A percentile compares a stretch with the other conserved stretches of the same genome.
These are phyloP conservation scores for Claviceps quebecensis DNA, from an alignment of 2,329 filamentous ascomycete species.

Conservation along the genomic window DNA sequence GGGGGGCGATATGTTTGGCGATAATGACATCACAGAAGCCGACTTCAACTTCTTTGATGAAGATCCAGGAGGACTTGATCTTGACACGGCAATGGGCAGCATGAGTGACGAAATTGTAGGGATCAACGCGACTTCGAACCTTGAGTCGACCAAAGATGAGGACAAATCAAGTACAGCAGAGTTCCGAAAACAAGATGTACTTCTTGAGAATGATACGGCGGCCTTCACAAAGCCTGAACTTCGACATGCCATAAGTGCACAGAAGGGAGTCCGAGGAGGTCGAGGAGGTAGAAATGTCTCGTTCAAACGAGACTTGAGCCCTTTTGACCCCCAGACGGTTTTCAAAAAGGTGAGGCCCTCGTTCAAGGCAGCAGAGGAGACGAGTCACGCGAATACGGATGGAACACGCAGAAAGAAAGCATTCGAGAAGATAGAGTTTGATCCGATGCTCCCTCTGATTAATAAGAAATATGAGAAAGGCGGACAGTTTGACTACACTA, in stretches of 20 bases:
- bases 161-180: slow-evolving; percentile 5
- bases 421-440: slow-evolving; percentile 42
- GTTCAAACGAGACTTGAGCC: slow-evolving; percentile 39
- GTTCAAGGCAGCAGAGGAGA: slow-evolving; percentile 14
- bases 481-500: slow-evolving; percentile 35
- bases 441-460: slow-evolving; percentile 36
- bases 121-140: background rate
- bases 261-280: slow-evolving; percentile 26
- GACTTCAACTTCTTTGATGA: slow-evolving; percentile 79
- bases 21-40: slow-evolving; percentile 63
- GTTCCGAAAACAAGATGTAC: slow-evolving; percentile 7
- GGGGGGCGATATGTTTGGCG: slow-evolving; percentile 56
- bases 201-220: slow-evolving; percentile 13
- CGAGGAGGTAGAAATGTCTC: slow-evolving; percentile 17
- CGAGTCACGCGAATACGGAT: slow-evolving; percentile 10
- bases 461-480: slow-evolving; percentile 46
- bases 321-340: slow-evolving; percentile 43
- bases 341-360: slow-evolving; percentile 43
- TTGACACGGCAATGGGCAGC: slow-evolving; percentile 19
- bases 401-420: slow-evolving; percentile 27
- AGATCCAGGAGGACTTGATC: slow-evolving; percentile 28
- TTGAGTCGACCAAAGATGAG: slow-evolving; percentile 8
- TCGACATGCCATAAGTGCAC: slow-evolving; percentile 41
- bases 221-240: slow-evolving; percentile 47
- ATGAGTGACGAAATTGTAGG: slow-evolving; percentile 6